Conservation (phyloP, 139 green algal genomes). For the Haematococcus sp. region DNA sequence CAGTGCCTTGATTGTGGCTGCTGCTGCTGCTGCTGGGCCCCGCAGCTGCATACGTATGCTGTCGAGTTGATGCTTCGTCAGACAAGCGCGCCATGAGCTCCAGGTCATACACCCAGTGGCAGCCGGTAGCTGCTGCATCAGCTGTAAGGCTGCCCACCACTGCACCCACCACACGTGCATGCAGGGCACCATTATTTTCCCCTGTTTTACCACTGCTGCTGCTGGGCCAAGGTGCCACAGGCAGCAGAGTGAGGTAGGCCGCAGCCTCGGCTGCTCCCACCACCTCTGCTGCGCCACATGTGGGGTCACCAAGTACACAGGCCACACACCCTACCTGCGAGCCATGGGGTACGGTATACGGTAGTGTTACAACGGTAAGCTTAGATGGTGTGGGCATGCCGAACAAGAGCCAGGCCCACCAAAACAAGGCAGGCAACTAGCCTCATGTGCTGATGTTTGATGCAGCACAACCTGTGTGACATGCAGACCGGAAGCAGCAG, state of each 20-base stretch:
- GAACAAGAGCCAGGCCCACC: too few species aligned
- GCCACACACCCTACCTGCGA: slow-evolving; percentile 12
- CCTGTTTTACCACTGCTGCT: not conserved
- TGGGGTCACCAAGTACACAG: slow-evolving; percentile 14
- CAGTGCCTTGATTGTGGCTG: not conserved
- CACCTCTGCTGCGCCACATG: not conserved
- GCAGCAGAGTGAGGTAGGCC: not conserved
- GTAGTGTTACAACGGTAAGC: too few species aligned
- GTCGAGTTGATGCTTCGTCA: not conserved
- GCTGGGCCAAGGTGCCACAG: not conserved
- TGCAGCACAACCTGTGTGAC: too few species aligned
- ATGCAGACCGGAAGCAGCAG: too few species aligned
- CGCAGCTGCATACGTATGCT: not conserved
- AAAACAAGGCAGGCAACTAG: too few species aligned
- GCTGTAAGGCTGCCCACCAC: slow-evolving; percentile 29
- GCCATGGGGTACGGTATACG: too few species aligned
- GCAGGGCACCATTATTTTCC: not conserved
- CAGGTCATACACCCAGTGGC: slow-evolving; percentile 55
- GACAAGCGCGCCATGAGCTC: not conserved
- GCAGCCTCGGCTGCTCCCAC: not conserved
- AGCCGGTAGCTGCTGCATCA: slow-evolving; percentile 41
- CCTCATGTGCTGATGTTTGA: too few species aligned
- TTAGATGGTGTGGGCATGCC: too few species aligned
- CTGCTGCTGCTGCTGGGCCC: too few species aligned
- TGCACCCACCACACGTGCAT: not conserved